Evolutionary conservation across 257 asterid species (phyloP).

Genomic region (Solanum sitiens): DNA sequence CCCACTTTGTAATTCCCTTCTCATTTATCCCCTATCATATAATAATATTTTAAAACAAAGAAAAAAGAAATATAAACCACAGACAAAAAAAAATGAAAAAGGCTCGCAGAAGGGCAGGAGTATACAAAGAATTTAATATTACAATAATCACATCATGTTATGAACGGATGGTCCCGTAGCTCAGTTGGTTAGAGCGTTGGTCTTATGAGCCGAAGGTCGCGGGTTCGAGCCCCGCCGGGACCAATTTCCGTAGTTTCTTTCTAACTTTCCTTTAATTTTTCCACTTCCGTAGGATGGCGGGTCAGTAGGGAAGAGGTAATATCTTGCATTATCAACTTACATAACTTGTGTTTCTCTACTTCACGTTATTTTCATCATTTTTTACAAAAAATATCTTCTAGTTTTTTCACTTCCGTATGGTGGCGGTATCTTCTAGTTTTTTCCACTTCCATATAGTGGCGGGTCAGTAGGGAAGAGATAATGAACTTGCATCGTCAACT

Average conservation of each 20-base stretch:
- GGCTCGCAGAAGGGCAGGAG: not conserved
- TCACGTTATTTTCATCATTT: no score
- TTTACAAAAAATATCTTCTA: no score
- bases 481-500: no score
- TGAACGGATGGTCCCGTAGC: conserved; percentile 54
- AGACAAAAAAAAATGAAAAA: not conserved
- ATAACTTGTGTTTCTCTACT: no score
- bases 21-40: not conserved
- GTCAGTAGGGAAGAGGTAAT: no score
- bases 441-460: not conserved
- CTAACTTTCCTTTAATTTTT: no score
- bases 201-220: conserved; percentile 99
- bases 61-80: not conserved
- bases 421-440: not conserved
- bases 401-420: no score
- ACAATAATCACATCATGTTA: fast-evolving
- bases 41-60: not conserved
- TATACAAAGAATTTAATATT: no score
- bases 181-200: conserved; percentile 99
- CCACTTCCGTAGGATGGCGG: no score
- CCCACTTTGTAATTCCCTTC: not conserved
- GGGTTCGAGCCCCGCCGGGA: conserved; percentile 99
- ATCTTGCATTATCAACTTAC: no score
- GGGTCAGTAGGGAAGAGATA: not conserved
- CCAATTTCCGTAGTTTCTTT: no score